Conservation (phyloP, 2,329 filamentous ascomycete genomes). For the Calonectria pauciramosa region DNA sequence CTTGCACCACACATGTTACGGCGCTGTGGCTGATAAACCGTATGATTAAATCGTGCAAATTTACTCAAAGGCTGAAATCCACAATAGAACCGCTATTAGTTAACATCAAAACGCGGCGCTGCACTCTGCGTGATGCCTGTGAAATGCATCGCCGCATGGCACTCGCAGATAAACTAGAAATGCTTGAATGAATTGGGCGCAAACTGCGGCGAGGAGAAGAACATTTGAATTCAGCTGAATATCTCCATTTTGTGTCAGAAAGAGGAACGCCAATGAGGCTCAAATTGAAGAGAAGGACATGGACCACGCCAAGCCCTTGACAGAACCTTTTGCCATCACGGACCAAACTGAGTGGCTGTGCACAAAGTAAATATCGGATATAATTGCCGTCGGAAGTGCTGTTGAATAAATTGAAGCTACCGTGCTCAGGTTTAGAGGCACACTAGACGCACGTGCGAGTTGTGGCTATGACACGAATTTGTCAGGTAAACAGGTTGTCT, state of each 20-base stretch:
- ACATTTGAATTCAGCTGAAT: background rate
- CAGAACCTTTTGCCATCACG: background rate
- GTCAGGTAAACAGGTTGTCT: background rate
- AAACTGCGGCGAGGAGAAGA: background rate
- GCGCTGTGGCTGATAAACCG: background rate
- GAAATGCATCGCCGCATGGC: background rate
- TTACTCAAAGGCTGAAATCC: background rate
- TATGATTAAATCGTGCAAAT: background rate
- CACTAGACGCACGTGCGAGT: background rate
- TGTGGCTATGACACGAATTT: background rate
- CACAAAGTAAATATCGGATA: background rate
- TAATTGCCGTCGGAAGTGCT: background rate
- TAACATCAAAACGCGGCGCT: background rate
- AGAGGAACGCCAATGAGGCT: background rate
- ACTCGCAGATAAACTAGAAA: background rate
- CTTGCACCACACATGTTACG: background rate
- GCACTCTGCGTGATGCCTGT: background rate
- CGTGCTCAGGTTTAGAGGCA: background rate
- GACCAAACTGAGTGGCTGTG: background rate
- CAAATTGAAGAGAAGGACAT: background rate
- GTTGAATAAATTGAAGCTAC: background rate
- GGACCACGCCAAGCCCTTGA: background rate
- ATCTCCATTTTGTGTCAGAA: background rate
- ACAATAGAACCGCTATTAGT: background rate
- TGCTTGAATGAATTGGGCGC: background rate